These are phyloP conservation scores for Aspergillus neotritici DNA, from an alignment of 2,329 filamentous ascomycete genomes.

Conservation along the genomic window DNA sequence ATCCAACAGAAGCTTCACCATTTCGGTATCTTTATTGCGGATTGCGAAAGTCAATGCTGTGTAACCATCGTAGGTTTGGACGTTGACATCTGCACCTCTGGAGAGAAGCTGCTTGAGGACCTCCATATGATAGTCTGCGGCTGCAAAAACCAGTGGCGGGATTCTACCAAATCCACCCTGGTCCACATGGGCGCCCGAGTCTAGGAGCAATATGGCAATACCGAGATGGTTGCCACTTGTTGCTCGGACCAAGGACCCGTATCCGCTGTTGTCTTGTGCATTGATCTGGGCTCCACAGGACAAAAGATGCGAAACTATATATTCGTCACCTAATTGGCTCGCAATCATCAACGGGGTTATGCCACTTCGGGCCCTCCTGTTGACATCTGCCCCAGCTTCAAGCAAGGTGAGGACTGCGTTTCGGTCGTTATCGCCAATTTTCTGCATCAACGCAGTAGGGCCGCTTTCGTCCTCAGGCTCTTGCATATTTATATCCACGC, in stretches of 20 bases:
- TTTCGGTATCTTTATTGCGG: not conserved
- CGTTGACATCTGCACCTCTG: conserved; percentile 3
- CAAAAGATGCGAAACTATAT: conserved; percentile 16
- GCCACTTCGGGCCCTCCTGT: conserved; percentile 4
- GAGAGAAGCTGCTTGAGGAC: conserved; percentile 1
- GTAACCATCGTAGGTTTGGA: conserved; percentile 1
- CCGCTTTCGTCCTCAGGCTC: not conserved
- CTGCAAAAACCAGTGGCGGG: conserved; percentile 3
- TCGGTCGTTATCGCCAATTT: not conserved
- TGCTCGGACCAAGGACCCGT: conserved; percentile 4
- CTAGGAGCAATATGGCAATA: conserved; percentile 3
- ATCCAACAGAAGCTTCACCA: conserved; percentile 5
- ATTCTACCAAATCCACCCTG: not conserved
- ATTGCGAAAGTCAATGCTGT: conserved; percentile 11
- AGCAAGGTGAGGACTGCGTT: conserved; percentile 11
- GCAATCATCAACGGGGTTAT: conserved; percentile 12
- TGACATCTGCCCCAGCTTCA: conserved; percentile 14
- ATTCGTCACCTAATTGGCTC: conserved; percentile 5
- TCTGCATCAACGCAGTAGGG: conserved; percentile 12
- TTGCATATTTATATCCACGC: conserved; percentile 14
- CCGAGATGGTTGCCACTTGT: not conserved
- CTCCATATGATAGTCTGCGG: not conserved
- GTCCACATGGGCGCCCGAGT: conserved; percentile 1
- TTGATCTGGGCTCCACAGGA: conserved; percentile 16
- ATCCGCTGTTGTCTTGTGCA: conserved; percentile 2